phyloP scores from a whole-genome alignment of 2,329 filamentous ascomycete species.

The Huntiella decipiens region DNA sequence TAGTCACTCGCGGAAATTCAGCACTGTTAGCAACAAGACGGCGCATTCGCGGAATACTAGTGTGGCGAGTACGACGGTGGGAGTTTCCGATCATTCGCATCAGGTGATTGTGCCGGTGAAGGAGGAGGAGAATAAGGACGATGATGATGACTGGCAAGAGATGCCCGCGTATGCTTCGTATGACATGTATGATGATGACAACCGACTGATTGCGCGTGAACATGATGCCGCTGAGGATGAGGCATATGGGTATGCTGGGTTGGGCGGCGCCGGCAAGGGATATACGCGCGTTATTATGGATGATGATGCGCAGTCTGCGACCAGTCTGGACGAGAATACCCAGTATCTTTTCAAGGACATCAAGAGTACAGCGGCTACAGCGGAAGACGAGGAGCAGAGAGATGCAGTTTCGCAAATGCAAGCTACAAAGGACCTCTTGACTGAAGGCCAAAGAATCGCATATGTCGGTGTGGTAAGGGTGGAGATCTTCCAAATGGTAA shows the following conservation, averaged over 20 bases:
- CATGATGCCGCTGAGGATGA: slow-evolving; percentile 51
- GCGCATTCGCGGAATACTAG: slow-evolving; percentile 22
- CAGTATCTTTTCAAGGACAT: slow-evolving; percentile 79
- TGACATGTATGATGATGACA: slow-evolving; percentile 90
- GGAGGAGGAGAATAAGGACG: slow-evolving; percentile 34
- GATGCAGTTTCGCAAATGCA: slow-evolving; percentile 83
- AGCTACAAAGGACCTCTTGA: slow-evolving; percentile 85
- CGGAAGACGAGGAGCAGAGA: slow-evolving; percentile 62
- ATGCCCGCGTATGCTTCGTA: slow-evolving; percentile 90
- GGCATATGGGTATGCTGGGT: slow-evolving; percentile 48
- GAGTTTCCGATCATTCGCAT: slow-evolving; percentile 76
- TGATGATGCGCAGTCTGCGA: slow-evolving; percentile 82
- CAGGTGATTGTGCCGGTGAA: slow-evolving; percentile 43
- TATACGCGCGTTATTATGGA: slow-evolving; percentile 92
- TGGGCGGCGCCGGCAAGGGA: slow-evolving; percentile 81
- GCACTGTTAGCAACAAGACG: slow-evolving; percentile 4
- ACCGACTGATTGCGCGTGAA: slow-evolving; percentile 68
- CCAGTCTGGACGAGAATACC: slow-evolving; percentile 93
- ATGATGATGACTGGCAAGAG: slow-evolving; percentile 66
- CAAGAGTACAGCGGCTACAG: slow-evolving; percentile 37
- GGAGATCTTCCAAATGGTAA: slow-evolving; percentile 59
- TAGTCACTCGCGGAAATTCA: slow-evolving; percentile 9
- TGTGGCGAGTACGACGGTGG: slow-evolving; percentile 20
- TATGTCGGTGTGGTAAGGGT: slow-evolving; percentile 83
- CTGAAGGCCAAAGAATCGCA: slow-evolving; percentile 85